Evolutionary conservation across 257 asterid species (phyloP).

Genomic region (Lycium barbarum): DNA sequence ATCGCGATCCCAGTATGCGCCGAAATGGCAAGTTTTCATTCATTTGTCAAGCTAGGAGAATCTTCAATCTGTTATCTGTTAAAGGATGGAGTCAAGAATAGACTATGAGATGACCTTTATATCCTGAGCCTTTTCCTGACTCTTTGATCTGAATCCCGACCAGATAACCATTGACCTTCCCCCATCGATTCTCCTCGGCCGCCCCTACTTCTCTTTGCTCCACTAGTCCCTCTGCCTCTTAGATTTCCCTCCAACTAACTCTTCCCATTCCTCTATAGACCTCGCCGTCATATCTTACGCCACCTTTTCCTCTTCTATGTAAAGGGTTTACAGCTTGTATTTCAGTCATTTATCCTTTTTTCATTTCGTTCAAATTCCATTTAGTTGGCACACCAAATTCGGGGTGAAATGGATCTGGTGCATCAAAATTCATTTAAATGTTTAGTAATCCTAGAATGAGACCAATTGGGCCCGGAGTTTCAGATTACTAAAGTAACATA

Average conservation of each 20-base stretch:
- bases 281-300: neutral
- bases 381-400: neutral
- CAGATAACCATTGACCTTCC: neutral
- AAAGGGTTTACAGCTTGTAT: neutral
- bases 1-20: neutral
- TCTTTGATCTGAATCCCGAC: neutral
- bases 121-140: neutral
- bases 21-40: neutral
- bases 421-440: neutral
- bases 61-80: neutral
- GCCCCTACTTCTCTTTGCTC: neutral
- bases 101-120: neutral
- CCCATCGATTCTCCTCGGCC: neutral
- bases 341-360: conserved; percentile 16
- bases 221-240: conserved; percentile 6
- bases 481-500: neutral
- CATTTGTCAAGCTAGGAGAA: neutral
- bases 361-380: neutral
- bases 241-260: neutral
- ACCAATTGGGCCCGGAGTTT: neutral
- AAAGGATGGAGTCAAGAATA: conserved; percentile 9
- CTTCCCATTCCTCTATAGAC: neutral
- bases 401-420: neutral
- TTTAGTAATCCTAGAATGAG: neutral
- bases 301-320: neutral